A percentile compares a stretch with the other conserved stretches of the same genome.
phyloP scores from a whole-genome alignment of 2,329 filamentous ascomycete genomes.

The Proliferodiscus dingleyae region DNA sequence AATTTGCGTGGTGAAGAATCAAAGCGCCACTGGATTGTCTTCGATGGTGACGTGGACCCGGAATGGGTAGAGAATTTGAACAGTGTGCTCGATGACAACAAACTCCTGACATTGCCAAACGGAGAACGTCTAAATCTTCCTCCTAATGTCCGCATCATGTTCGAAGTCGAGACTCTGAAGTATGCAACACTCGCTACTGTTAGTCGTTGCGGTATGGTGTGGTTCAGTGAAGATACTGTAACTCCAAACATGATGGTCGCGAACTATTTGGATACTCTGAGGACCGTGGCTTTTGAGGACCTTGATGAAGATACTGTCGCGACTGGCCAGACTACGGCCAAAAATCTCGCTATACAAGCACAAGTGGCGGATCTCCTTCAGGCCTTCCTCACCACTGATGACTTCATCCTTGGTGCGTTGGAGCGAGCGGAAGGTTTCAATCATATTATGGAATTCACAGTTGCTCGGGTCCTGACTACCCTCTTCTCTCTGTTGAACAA shows the following conservation, averaged over 20 bases:
- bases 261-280: conserved; percentile 82
- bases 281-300: conserved; percentile 83
- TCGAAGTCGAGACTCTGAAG: conserved; percentile 95
- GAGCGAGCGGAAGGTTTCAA: conserved; percentile 71
- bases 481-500: conserved; percentile 96
- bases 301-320: conserved; percentile 86
- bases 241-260: conserved; percentile 87
- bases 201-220: conserved; percentile 99
- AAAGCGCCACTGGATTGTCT: conserved; percentile 98
- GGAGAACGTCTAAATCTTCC: conserved; percentile 95
- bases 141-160: conserved; percentile 97
- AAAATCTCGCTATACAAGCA: conserved; percentile 72
- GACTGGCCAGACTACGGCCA: conserved; percentile 69
- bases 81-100: conserved; percentile 98
- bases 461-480: conserved; percentile 83
- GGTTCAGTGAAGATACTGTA: conserved; percentile 98
- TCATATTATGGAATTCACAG: conserved; percentile 98
- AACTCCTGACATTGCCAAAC: conserved; percentile 91
- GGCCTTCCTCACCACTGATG: conserved; percentile 68
- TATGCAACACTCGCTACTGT: conserved; percentile 98
- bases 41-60: conserved; percentile 97
- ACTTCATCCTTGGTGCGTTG: conserved; percentile 75
- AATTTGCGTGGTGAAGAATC: conserved; percentile 95
- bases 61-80: conserved; percentile 99
- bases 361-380: conserved; percentile 76